phyloP scores from a whole-genome alignment of 495 filamentous ascomycete species.

The Staphylotrichum longicolle region DNA sequence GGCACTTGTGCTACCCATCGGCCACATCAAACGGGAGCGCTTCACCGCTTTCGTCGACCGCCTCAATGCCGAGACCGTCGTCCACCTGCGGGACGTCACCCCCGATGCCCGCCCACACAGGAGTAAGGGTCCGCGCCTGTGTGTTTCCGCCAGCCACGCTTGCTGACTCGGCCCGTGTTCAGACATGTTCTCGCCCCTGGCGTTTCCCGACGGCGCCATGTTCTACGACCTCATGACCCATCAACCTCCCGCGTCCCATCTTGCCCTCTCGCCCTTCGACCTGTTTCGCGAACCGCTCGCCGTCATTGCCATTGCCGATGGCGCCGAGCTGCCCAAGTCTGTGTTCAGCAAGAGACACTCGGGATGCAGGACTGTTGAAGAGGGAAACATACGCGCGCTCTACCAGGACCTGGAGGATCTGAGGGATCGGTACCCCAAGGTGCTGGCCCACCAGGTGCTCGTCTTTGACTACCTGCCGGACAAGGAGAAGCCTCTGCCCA shows the following conservation, averaged over 20 bases:
- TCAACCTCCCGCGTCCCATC: conserved; percentile 70
- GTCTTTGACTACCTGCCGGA: conserved; percentile 67
- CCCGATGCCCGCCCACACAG: conserved; percentile 83
- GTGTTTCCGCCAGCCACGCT: not conserved
- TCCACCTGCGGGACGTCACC: conserved; percentile 87
- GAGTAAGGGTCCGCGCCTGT: conserved; percentile 55
- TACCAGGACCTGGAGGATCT: conserved; percentile 67
- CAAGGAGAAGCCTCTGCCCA: conserved; percentile 41
- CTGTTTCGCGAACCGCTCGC: conserved; percentile 76
- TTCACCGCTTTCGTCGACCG: conserved; percentile 76
- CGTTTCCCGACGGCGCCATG: conserved; percentile 84
- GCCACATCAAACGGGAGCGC: conserved; percentile 75
- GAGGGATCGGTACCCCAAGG: conserved; percentile 67
- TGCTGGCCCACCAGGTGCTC: conserved; percentile 72
- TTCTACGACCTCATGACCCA: conserved; percentile 86
- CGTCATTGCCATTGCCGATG: conserved; percentile 76
- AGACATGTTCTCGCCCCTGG: conserved; percentile 95
- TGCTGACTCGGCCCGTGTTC: conserved; percentile 35
- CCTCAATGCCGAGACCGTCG: conserved; percentile 74
- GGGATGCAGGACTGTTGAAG: conserved; percentile 44
- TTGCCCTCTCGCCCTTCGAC: conserved; percentile 80
- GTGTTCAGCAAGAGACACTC: conserved; percentile 48
- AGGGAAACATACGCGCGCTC: conserved; percentile 52
- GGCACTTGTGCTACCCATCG: conserved; percentile 79
- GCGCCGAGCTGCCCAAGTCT: conserved; percentile 53